These are phyloP conservation scores for Chernovozyma sophiae-reginae DNA, from an alignment of 1,139 yeast species.

Conservation along the genomic window DNA sequence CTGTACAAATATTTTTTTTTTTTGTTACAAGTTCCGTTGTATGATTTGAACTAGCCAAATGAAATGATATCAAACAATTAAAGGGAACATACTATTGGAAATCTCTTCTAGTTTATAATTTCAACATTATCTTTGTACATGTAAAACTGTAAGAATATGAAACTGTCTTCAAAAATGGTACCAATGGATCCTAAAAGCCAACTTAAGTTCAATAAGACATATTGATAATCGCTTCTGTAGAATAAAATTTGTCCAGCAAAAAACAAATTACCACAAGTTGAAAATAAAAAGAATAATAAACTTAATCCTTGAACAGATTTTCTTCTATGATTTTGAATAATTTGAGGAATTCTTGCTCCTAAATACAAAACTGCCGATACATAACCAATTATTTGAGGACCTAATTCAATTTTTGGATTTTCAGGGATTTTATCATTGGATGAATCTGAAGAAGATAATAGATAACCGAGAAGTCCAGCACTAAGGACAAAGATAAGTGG, in stretches of 20 bases:
- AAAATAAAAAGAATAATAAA: conserved; percentile 67
- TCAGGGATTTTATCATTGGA: conserved; percentile 14
- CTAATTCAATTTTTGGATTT: conserved; percentile 33
- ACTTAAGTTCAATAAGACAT: conserved; percentile 59
- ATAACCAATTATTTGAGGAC: conserved; percentile 72
- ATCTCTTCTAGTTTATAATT: background rate
- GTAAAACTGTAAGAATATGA: conserved; percentile 64
- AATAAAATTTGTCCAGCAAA: conserved; percentile 73
- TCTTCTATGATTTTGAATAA: conserved; percentile 62
- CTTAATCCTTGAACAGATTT: conserved; percentile 74
- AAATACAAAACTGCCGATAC: conserved; percentile 64
- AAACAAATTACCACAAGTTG: conserved; percentile 71
- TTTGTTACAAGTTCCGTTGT: too few species aligned
- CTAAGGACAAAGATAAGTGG: conserved; percentile 63
- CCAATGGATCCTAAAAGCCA: conserved; percentile 78
- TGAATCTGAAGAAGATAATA: conserved; percentile 33
- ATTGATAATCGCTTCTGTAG: conserved; percentile 57
- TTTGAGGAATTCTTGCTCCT: conserved; percentile 79
- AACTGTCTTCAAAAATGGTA: conserved; percentile 62
- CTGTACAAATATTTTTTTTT: too few species aligned
- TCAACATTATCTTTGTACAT: conserved; percentile 36
- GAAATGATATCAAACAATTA: too few species aligned
- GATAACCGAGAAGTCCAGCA: conserved; percentile 64
- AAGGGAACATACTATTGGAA: too few species aligned
- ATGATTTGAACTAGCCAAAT: too few species aligned